phyloP scores from a whole-genome alignment of 345 rosid genomes.

The Brassica rapa region DNA sequence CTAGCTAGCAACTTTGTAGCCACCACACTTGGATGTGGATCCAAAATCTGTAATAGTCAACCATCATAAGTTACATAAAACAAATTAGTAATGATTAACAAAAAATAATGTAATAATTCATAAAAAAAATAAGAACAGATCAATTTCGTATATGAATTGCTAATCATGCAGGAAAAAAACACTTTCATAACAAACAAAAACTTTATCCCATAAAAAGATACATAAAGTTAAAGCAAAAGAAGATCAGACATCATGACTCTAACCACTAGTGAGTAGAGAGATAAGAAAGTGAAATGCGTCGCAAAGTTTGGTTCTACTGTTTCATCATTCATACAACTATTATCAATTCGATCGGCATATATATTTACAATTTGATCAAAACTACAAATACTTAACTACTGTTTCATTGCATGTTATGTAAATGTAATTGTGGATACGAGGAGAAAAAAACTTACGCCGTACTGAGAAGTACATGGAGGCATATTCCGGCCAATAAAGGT shows the following conservation, averaged over 20 bases:
- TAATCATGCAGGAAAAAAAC: background rate
- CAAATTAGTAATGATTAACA: background rate
- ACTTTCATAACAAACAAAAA: constrained; percentile 13
- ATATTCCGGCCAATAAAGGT: constrained; percentile 67
- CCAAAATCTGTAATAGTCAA: constrained; percentile 47
- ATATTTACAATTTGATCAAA: background rate
- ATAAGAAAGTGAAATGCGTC: background rate
- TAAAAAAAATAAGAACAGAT: background rate
- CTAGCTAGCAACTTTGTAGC: constrained; percentile 63
- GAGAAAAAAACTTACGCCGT: constrained; percentile 42
- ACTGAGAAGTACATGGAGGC: constrained; percentile 55
- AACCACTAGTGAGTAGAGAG: constrained; percentile 6
- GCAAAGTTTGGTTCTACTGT: background rate
- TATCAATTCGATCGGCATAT: background rate
- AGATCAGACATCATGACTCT: constrained; percentile 15
- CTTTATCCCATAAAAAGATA: background rate
- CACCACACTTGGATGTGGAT: constrained; percentile 74
- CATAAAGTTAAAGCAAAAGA: constrained; percentile 5
- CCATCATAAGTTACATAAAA: background rate
- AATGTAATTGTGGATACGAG: background rate
- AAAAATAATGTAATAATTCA: background rate
- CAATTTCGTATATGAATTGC: background rate
- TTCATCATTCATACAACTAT: background rate
- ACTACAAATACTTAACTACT: background rate
- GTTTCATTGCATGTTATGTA: background rate